Conservation (phyloP, 2,329 filamentous ascomycete species). For the Xylariaceae sp. region DNA sequence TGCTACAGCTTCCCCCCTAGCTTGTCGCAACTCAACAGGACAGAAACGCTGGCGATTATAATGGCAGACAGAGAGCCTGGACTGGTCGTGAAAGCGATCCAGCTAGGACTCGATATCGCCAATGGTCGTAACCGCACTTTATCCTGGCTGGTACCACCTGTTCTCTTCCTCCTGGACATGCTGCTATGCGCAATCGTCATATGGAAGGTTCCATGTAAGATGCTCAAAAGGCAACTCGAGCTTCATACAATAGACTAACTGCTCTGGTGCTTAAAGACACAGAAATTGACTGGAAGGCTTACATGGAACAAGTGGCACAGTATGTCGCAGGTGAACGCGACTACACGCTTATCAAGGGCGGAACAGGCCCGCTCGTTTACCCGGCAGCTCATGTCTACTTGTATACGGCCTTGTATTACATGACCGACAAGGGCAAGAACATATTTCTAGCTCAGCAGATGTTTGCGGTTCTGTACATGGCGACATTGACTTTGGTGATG, state of each 20-base stretch:
- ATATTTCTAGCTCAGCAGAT: constrained; percentile 82
- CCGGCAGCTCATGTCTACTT: constrained; percentile 93
- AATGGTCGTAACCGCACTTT: constrained; percentile 54
- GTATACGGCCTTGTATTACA: constrained; percentile 77
- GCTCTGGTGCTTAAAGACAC: constrained; percentile 65
- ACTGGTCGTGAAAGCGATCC: constrained; percentile 36
- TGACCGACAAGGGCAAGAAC: constrained; percentile 78
- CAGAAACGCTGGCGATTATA: constrained; percentile 2
- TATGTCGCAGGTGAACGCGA: constrained; percentile 85
- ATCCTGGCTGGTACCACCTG: constrained; percentile 58
- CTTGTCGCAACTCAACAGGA: constrained; percentile 10
- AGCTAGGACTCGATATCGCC: constrained; percentile 49
- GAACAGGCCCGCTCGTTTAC: constrained; percentile 93
- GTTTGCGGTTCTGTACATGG: constrained; percentile 81
- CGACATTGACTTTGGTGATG: constrained; percentile 77
- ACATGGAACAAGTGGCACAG: constrained; percentile 90
- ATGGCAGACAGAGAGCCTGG: constrained; percentile 36
- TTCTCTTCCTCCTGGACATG: constrained; percentile 73
- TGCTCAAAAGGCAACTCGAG: background rate
- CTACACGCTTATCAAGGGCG: constrained; percentile 84
- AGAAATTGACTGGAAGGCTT: constrained; percentile 96
- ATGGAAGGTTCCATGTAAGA: constrained; percentile 81
- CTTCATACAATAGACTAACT: background rate
- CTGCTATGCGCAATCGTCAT: constrained; percentile 76
- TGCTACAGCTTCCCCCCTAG: constrained; percentile 6